Conservation (phyloP, 2,329 filamentous ascomycete species). For the Cladosporium sp. region DNA sequence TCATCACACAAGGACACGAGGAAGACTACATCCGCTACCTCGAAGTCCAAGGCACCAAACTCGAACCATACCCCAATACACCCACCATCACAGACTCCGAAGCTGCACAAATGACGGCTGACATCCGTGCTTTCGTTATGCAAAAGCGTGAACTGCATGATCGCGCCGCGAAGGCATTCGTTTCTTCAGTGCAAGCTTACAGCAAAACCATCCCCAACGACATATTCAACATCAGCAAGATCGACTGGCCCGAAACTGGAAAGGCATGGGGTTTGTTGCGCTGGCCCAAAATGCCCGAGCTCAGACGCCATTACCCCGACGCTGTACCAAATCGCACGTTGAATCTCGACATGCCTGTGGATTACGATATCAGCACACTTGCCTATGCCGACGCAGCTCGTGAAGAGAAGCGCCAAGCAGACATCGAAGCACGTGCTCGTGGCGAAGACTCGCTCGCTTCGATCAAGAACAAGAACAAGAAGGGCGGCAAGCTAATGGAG, state of each 20-base stretch:
- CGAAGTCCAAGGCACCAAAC: slow-evolving; percentile 43
- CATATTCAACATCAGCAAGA: slow-evolving; percentile 80
- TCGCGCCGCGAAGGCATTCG: slow-evolving; percentile 87
- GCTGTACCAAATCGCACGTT: slow-evolving; percentile 44
- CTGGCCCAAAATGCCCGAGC: slow-evolving; percentile 91
- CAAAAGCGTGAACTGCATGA: slow-evolving; percentile 73
- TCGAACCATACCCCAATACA: slow-evolving; percentile 34
- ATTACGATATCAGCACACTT: slow-evolving; percentile 42
- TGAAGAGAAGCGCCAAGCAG: slow-evolving; percentile 46
- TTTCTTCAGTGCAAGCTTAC: slow-evolving; percentile 90
- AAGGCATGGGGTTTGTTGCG: slow-evolving; percentile 82
- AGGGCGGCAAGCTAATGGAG: slow-evolving; percentile 36
- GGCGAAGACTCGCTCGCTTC: slow-evolving; percentile 27
- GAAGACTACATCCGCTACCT: slow-evolving; percentile 90
- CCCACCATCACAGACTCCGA: slow-evolving; percentile 61
- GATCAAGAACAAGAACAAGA: slow-evolving; percentile 25
- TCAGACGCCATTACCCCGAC: slow-evolving; percentile 46
- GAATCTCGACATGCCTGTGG: slow-evolving; percentile 39
- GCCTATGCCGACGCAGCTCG: slow-evolving; percentile 50
- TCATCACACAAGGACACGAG: slow-evolving; percentile 82
- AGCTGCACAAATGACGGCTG: slow-evolving; percentile 58
- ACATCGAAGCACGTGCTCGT: slow-evolving; percentile 34
- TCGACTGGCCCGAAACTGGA: slow-evolving; percentile 83
- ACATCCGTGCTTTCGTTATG: slow-evolving; percentile 62
- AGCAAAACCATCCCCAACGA: slow-evolving; percentile 86